Evolutionary conservation across 1,284 basidiomycete species (phyloP), one percentile per base, ranked within the genome.

Genomic region (Ceraceosorus guamensis): DNA sequence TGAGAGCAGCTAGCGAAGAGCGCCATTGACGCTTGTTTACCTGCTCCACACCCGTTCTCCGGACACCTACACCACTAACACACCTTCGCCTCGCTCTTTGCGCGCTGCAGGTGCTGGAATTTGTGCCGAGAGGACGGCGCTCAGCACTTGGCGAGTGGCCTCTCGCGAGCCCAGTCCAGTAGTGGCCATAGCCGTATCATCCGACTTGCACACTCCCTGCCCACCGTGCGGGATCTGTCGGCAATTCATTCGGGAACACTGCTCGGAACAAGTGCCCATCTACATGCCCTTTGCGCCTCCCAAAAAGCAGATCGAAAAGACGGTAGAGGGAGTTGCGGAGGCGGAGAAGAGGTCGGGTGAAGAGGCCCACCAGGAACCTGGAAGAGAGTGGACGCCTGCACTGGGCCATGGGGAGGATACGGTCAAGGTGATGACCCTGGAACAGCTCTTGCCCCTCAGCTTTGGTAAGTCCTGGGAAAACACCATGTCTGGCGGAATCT

Each of bases 201-300:
- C 67, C 35, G 69, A 71, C 45, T 53, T 63, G 16, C 50, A 65
- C 32, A 62, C 56, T 37, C 64, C 66, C 18, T 74, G 70, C 49
- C 61, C 68, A 37, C 73, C 73, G 2, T 96, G 91, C 73, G 91
- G 91, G 13, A 84, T 93, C 61, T 96, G 91, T 70, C 85, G 91
- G 6, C 91, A 96, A 75, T 82, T 92, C 53, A 83, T 95, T 52
- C 84, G 89, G 53, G 91, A 96, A 76, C 95, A 95, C 75, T 89
- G 88, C 70, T 54, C 48, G 30, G 33, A 60, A 30, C 77, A 84
- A 41, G 87, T 87, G 79, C 88, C 89, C 0, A 82, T 95, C 52
- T 80, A 87, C 39, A 83, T 95, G 57, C 82, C 91, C 8, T 84
- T 87, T 0, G 82, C 81, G 1, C 82, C 84, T 58, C 91, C 89